phyloP scores from a whole-genome alignment of 768 basidiomycete species.

The Sporobolomyces roseus region DNA sequence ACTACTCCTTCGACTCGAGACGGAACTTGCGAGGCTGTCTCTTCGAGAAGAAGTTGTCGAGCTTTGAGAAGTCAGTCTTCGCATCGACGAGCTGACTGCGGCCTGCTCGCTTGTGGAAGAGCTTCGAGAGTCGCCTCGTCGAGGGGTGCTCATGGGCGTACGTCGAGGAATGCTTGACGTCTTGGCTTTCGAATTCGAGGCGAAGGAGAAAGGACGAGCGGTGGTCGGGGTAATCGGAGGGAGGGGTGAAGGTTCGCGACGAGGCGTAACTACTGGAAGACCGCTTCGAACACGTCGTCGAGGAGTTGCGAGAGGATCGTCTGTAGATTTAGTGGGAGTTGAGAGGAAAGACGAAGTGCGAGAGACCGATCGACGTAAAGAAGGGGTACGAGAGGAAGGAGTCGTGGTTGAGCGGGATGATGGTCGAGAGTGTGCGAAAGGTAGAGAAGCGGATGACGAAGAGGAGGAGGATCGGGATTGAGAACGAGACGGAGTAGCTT shows the following conservation, averaged over 20 bases:
- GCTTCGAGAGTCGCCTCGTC: not conserved
- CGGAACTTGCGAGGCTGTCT: constrained; percentile 21
- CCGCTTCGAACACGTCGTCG: not conserved
- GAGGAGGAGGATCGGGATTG: not conserved
- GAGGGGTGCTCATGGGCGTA: not conserved
- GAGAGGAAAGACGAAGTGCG: too few species aligned
- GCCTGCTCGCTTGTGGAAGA: not conserved
- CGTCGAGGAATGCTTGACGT: not conserved
- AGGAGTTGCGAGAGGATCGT: constrained; percentile 1
- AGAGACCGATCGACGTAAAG: too few species aligned
- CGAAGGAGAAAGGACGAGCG: constrained; percentile 25
- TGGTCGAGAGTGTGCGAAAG: constrained; percentile 42
- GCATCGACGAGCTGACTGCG: not conserved
- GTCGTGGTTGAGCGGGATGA: too few species aligned
- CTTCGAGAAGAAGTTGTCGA: constrained; percentile 15
- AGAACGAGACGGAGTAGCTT: not conserved
- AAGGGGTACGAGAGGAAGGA: too few species aligned
- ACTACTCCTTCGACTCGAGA: constrained; percentile 14
- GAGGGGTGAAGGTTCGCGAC: not conserved
- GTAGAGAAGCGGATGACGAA: not conserved
- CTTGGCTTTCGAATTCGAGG: not conserved
- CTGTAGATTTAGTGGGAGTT: not conserved
- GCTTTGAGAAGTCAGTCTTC: not conserved
- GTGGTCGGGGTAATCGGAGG: constrained; percentile 2
- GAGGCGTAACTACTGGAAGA: not conserved